Evolutionary conservation across 2,329 filamentous ascomycete genomes (phyloP), one percentile per base, ranked within the genome.

Genomic region (Coniochaeta sp.): DNA sequence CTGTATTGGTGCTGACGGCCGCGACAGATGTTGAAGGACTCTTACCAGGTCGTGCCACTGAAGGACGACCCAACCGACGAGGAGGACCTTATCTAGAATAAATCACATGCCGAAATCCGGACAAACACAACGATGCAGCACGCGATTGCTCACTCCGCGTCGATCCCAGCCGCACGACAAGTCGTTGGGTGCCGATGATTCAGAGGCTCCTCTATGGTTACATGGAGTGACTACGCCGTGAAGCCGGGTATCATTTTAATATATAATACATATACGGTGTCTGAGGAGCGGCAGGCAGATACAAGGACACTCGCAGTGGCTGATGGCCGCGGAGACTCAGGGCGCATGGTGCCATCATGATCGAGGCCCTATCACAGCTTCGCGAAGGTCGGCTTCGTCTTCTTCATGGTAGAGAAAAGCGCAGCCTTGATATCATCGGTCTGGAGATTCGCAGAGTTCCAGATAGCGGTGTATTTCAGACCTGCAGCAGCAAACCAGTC

Each of bases 371-470:
- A n/a, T 68, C 74, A 96, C 68, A 97, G 75, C 77, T 97, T 98
- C 72, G 88, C 88, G 77, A 96, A 98, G 19, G 79, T 89, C 14
- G 91, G 89, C 70, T 84, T 93, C 65, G 80, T 87, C 82, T 89
- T 96, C 74, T 89, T 81, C 64, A 96, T 72, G 9, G 89, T 89
- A 42, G 89, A 90, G 71, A 89, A 70, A 71, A 97, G 79, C 0
- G 93, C 91, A 61, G 81, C 78, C 69, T 84, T 77, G 50, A 96
- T 82, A 78, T 98, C 93, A 58, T 80, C 78, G 7, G 90, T 89
- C 78, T 97, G 93, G 67, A 96, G 71, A 69, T 90, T 89, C 2
- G 86, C 89, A 66, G 86, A 83, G 70, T 98, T 98, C 93, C 93
- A 97, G 1, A 95, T 81, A 12, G 85, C 82, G 4, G 93, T 96